phyloP scores from a whole-genome alignment of 495 filamentous ascomycete genomes.

The Bryoglossum gracile region DNA sequence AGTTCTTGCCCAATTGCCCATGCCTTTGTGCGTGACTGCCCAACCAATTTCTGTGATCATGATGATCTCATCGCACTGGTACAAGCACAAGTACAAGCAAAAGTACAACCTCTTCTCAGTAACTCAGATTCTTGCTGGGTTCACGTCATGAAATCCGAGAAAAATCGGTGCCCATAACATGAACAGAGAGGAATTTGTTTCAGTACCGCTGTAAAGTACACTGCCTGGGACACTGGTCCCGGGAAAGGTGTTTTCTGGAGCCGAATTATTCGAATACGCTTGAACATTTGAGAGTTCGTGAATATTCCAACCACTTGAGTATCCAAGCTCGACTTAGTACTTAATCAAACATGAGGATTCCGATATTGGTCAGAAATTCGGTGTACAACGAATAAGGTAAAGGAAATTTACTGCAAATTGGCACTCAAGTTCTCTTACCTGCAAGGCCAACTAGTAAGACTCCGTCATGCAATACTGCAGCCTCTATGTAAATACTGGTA shows the following conservation, averaged over 20 bases:
- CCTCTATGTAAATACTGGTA: constrained; percentile 3
- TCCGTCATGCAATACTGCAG: constrained; percentile 1
- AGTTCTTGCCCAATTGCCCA: constrained; percentile 7
- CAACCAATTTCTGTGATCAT: constrained; percentile 3
- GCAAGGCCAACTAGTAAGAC: constrained; percentile 3
- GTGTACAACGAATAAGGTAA: no score
- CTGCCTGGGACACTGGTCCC: no score
- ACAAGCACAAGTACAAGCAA: no score
- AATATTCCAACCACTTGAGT: no score
- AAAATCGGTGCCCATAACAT: not conserved
- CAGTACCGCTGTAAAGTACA: no score
- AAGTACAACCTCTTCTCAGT: constrained; percentile 7
- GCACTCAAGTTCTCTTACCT: not conserved
- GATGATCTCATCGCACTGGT: constrained; percentile 6
- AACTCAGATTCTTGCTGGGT: constrained; percentile 4
- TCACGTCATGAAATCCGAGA: constrained; percentile 2
- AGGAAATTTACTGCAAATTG: not conserved
- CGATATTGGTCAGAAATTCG: no score
- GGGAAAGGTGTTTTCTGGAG: no score
- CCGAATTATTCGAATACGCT: no score
- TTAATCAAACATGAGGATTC: no score
- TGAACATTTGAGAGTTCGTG: no score
- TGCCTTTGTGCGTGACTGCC: not conserved
- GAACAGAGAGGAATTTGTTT: no score
- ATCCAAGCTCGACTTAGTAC: no score